Conservation (phyloP, 1,284 basidiomycete species). For the Irpex sp. region DNA sequence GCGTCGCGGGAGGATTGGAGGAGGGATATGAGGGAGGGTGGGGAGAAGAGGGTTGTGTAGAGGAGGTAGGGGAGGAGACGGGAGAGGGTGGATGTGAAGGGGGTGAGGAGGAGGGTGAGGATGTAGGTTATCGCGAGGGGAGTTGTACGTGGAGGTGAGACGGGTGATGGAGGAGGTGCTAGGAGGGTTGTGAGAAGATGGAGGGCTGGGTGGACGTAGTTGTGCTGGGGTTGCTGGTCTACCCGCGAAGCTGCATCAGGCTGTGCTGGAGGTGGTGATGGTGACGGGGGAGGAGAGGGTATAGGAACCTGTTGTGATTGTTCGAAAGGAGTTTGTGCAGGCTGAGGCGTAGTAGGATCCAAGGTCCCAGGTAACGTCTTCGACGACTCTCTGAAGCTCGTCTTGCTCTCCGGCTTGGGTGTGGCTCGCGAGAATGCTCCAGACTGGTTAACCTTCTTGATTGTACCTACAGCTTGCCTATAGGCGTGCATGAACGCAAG, state of each 20-base stretch:
- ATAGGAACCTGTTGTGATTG: constrained; percentile 10
- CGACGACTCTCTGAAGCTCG: constrained; percentile 6
- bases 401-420: constrained; percentile 8
- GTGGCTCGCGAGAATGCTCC: constrained; percentile 23
- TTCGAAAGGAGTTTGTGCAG: constrained; percentile 9
- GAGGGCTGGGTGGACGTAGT: constrained; percentile 21
- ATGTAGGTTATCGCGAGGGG: constrained; percentile 26
- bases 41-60: constrained; percentile 49
- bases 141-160: constrained; percentile 15
- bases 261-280: constrained; percentile 1
- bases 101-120: constrained; percentile 24
- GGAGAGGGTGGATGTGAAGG: constrained; percentile 29
- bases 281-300: constrained; percentile 11
- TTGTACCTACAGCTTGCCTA: constrained; percentile 57
- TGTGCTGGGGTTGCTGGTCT: constrained; percentile 12
- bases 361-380: constrained; percentile 10
- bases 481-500: constrained; percentile 66
- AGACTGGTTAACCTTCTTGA: constrained; percentile 59
- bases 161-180: constrained; percentile 10
- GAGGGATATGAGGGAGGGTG: constrained; percentile 42
- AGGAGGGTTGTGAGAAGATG: constrained; percentile 18
- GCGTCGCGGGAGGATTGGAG: constrained; percentile 53
- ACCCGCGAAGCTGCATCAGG: background rate
- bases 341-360: constrained; percentile 4
- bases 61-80: constrained; percentile 65